A percentile compares a stretch with the other conserved stretches of the same genome.
phyloP scores from a whole-genome alignment of 768 basidiomycete genomes.

The Suillus occidentalis region DNA sequence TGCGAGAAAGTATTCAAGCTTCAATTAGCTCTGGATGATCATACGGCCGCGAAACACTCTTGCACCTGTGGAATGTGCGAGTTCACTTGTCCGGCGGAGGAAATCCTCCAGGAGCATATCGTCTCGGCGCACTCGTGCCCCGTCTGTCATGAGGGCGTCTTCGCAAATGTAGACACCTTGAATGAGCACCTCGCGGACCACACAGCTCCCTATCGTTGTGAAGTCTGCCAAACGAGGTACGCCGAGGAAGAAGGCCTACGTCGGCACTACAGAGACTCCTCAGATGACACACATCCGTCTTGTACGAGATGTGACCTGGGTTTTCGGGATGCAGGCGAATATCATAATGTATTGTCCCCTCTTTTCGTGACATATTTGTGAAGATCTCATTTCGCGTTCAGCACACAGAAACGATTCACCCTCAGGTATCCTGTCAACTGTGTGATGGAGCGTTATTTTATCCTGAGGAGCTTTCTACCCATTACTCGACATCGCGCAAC shows the following conservation, averaged over 20 bases:
- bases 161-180: conserved; percentile 22
- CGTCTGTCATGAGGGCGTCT: conserved; percentile 33
- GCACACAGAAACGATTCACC: conserved; percentile 42
- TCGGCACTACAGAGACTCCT: conserved; percentile 40
- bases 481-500: conserved; percentile 27
- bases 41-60: neutral
- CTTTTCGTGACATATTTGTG: neutral
- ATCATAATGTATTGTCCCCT: conserved; percentile 28
- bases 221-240: conserved; percentile 23
- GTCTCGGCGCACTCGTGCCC: conserved; percentile 32
- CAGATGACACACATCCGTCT: conserved; percentile 35
- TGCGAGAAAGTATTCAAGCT: neutral
- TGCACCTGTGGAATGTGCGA: neutral
- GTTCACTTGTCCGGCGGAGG: neutral
- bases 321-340: conserved; percentile 32
- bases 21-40: neutral
- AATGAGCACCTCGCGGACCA: conserved; percentile 34
- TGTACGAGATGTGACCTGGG: conserved; percentile 35
- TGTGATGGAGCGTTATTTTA: conserved; percentile 27
- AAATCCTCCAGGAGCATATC: conserved; percentile 26
- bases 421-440: conserved; percentile 35
- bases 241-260: conserved; percentile 36
- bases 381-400: conserved; percentile 18
- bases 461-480: conserved; percentile 21
- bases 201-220: conserved; percentile 26